Percentiles rank a stretch among this genome's conserved stretches.
These are phyloP conservation scores for Uronychia setigera DNA, from an alignment of 73 alveolate genomes.

Conservation along the genomic window DNA sequence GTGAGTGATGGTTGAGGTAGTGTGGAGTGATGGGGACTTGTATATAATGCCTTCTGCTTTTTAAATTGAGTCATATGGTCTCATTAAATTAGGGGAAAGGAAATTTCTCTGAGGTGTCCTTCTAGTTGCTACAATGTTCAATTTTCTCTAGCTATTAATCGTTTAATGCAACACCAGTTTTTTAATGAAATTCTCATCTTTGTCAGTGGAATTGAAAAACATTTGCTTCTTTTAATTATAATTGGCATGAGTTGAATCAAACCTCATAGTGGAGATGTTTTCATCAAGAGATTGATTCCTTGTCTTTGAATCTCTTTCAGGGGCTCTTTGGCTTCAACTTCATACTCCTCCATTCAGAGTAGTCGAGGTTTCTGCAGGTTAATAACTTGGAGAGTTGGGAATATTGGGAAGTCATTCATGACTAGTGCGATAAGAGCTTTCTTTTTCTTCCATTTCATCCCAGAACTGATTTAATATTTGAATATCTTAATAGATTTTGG, in stretches of 20 bases:
- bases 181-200: background rate
- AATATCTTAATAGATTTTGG: background rate
- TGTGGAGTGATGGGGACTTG: background rate
- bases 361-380: no score
- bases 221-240: no score
- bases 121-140: background rate
- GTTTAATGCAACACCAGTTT: no score
- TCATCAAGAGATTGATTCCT: no score
- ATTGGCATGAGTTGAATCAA: no score
- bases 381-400: no score
- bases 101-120: background rate
- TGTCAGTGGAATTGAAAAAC: no score
- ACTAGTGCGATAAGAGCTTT: background rate
- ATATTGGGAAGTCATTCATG: background rate
- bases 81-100: background rate
- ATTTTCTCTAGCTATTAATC: background rate
- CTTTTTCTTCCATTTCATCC: background rate
- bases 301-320: background rate
- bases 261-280: no score
- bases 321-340: background rate
- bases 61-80: no score
- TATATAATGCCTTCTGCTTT: background rate
- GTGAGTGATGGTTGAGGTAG: slow-evolving; percentile 5
- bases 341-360: background rate
- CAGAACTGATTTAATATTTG: background rate